phyloP scores from a whole-genome alignment of 257 asterid species.

The Asclepias syriaca region DNA sequence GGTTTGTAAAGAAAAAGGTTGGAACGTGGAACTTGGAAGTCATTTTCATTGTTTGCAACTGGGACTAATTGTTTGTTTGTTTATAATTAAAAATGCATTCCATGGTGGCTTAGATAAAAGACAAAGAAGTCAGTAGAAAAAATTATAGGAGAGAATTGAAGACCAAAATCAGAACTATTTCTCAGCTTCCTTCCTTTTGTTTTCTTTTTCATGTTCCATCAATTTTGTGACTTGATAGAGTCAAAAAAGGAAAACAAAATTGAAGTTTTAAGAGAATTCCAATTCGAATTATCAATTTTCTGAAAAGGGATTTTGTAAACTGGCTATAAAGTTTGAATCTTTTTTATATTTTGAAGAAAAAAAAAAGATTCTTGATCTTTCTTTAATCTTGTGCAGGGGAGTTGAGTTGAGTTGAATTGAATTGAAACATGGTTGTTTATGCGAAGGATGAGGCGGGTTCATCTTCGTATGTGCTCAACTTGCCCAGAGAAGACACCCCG shows the following conservation, averaged over 20 bases:
- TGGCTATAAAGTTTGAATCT: background rate
- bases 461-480: conserved; percentile 36
- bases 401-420: background rate
- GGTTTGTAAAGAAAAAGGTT: too few relatives aligned
- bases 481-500: conserved; percentile 72
- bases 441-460: conserved; percentile 42
- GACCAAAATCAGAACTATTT: too few relatives aligned
- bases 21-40: too few relatives aligned
- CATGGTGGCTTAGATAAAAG: too few relatives aligned
- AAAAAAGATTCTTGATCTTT: background rate
- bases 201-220: background rate
- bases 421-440: conserved; percentile 30
- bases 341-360: background rate
- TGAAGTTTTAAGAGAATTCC: background rate
- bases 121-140: too few relatives aligned
- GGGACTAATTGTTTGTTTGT: too few relatives aligned
- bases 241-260: background rate
- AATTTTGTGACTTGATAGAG: background rate
- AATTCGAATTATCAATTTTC: background rate
- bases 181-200: background rate
- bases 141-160: too few relatives aligned
- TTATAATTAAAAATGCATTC: too few relatives aligned
- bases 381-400: background rate
- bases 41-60: too few relatives aligned
- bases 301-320: background rate